Evolutionary conservation across 768 basidiomycete species (phyloP).

Genomic region (Dendrothele bispora): DNA sequence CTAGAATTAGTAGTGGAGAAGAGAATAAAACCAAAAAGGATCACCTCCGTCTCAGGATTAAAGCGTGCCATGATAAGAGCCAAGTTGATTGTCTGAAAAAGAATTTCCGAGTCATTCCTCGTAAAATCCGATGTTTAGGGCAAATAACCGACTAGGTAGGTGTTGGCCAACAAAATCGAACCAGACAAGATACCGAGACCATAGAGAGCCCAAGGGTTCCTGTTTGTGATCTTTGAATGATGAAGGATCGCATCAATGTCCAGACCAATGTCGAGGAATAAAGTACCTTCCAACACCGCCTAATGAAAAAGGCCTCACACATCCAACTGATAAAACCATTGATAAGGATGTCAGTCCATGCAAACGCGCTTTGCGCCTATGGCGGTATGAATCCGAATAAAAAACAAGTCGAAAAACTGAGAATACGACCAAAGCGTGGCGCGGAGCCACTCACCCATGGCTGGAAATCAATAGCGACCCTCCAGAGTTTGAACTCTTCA

Average conservation of each 20-base stretch:
- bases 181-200: constrained; percentile 33
- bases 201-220: constrained; percentile 33
- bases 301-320: constrained; percentile 50
- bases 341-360: constrained; percentile 46
- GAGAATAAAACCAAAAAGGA: too few species aligned
- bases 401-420: neutral
- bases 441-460: constrained; percentile 31
- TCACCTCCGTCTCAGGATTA: neutral
- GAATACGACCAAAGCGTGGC: neutral
- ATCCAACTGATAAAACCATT: constrained; percentile 47
- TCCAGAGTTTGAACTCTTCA: constrained; percentile 43
- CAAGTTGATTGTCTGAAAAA: constrained; percentile 9
- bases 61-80: neutral
- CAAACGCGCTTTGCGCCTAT: constrained; percentile 39
- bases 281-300: constrained; percentile 52
- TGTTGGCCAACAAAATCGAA: constrained; percentile 35
- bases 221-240: constrained; percentile 37
- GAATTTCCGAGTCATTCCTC: constrained; percentile 9
- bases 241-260: neutral
- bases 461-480: constrained; percentile 27
- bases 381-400: too few species aligned
- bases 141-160: constrained; percentile 12
- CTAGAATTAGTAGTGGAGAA: too few species aligned
- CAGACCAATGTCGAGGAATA: neutral
- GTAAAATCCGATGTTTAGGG: neutral